phyloP scores from a whole-genome alignment of 768 basidiomycete species.

The Lepiota venenata region DNA sequence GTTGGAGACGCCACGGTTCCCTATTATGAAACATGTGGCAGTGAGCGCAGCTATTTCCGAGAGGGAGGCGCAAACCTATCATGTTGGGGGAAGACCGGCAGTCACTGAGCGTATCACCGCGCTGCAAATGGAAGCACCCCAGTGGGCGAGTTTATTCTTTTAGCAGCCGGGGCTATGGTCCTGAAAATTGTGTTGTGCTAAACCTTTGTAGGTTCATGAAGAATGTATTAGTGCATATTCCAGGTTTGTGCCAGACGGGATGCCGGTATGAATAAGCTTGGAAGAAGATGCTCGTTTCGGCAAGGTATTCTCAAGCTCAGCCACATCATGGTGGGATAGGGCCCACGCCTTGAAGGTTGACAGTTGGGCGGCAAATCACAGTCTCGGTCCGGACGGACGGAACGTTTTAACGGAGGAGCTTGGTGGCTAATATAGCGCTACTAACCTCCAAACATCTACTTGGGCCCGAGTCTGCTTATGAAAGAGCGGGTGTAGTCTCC shows the following conservation, averaged over 20 bases:
- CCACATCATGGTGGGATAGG: constrained; percentile 9
- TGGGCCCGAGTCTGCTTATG: neutral
- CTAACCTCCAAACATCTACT: too few relatives aligned
- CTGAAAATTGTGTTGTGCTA: constrained; percentile 5
- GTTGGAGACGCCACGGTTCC: constrained; percentile 18
- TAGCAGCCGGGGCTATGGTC: neutral
- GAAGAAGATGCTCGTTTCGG: constrained; percentile 5
- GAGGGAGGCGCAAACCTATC: constrained; percentile 17
- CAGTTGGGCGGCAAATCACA: constrained; percentile 1
- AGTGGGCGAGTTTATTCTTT: neutral
- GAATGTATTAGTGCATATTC: neutral
- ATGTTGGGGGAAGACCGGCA: constrained; percentile 12
- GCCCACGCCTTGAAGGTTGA: constrained; percentile 2
- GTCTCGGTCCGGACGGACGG: constrained; percentile 6
- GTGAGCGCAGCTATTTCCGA: constrained; percentile 32
- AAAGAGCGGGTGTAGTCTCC: neutral
- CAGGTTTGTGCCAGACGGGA: constrained; percentile 4
- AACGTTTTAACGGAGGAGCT: neutral
- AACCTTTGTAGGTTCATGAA: neutral
- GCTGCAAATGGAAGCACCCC: constrained; percentile 7
- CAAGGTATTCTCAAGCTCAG: constrained; percentile 9
- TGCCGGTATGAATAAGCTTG: constrained; percentile 7
- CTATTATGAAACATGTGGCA: constrained; percentile 27
- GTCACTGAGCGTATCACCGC: constrained; percentile 18
- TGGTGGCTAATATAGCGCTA: too few relatives aligned